phyloP scores from a whole-genome alignment of 352 stramenopile genomes.

The Thalassiosira ordinaria region DNA sequence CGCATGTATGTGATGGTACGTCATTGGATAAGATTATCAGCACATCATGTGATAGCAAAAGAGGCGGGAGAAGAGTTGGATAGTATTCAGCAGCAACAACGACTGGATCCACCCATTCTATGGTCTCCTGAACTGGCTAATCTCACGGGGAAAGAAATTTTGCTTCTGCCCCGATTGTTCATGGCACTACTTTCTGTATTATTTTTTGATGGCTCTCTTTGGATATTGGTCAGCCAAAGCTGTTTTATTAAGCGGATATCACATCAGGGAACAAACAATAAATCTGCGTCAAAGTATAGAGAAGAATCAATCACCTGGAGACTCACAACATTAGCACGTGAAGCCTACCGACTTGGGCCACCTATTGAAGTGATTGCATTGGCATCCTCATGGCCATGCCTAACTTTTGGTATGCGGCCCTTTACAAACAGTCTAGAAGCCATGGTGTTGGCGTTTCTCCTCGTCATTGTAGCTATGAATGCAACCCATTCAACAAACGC shows the following conservation, averaged over 20 bases:
- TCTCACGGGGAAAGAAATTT: slow-evolving; percentile 68
- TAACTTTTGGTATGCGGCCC: slow-evolving; percentile 67
- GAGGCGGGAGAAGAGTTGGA: not conserved
- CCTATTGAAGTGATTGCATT: slow-evolving; percentile 64
- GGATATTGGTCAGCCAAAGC: slow-evolving; percentile 39
- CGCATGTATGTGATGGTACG: slow-evolving; percentile 52
- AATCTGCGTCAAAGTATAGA: not conserved
- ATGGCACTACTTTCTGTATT: slow-evolving; percentile 71
- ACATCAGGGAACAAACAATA: not conserved
- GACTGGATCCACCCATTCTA: not conserved
- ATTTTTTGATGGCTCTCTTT: slow-evolving; percentile 72
- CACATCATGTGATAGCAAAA: not conserved
- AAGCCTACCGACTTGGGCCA: slow-evolving; percentile 16
- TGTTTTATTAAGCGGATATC: not conserved
- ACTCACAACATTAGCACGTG: not conserved
- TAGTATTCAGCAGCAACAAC: not conserved
- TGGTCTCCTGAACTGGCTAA: slow-evolving; percentile 37
- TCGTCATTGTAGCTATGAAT: slow-evolving; percentile 37
- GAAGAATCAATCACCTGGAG: not conserved
- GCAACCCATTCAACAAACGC: not conserved
- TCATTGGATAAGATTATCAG: slow-evolving; percentile 5
- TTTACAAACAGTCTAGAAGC: slow-evolving; percentile 82
- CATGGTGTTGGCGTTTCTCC: slow-evolving; percentile 63
- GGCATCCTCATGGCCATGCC: slow-evolving; percentile 71
- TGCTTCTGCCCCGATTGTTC: slow-evolving; percentile 68